Conservation (phyloP, 2,329 filamentous ascomycete species). For the Botrytis sinoallii region DNA sequence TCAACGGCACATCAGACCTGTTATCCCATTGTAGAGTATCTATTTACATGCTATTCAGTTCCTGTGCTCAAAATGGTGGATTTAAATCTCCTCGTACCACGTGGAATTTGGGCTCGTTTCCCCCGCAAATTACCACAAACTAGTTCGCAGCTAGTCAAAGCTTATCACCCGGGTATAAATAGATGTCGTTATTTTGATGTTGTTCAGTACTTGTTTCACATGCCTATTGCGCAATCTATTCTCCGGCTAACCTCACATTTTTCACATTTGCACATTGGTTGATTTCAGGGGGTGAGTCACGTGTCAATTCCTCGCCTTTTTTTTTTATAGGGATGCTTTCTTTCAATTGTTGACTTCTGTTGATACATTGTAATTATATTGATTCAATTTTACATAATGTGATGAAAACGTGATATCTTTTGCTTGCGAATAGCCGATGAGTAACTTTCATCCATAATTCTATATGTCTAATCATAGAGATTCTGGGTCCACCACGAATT, state of each 20-base stretch:
- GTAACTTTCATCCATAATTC: not conserved
- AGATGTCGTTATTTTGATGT: not conserved
- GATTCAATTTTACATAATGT: not conserved
- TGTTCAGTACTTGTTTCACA: not conserved
- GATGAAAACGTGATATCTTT: fast-evolving
- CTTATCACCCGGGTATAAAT: not conserved
- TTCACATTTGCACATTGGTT: not conserved
- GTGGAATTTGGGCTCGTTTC: not conserved
- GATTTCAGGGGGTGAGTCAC: not conserved
- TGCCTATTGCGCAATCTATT: not conserved
- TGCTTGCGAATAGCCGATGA: not conserved
- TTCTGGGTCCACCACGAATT: not conserved
- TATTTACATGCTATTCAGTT: not conserved
- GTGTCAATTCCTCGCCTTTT: not conserved
- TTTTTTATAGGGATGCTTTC: not conserved
- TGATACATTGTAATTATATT: not conserved
- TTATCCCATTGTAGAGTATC: not conserved
- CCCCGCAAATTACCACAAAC: not conserved
- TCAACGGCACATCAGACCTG: not conserved
- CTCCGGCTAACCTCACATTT: not conserved
- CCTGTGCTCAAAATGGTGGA: not conserved
- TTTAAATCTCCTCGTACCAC: fast-evolving
- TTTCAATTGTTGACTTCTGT: not conserved
- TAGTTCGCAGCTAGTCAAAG: not conserved
- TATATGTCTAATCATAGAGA: not conserved